Evolutionary conservation across 805 yeast genomes (phyloP), one percentile per base, ranked within the genome.

Genomic region (Diddensiella transvaalensis): DNA sequence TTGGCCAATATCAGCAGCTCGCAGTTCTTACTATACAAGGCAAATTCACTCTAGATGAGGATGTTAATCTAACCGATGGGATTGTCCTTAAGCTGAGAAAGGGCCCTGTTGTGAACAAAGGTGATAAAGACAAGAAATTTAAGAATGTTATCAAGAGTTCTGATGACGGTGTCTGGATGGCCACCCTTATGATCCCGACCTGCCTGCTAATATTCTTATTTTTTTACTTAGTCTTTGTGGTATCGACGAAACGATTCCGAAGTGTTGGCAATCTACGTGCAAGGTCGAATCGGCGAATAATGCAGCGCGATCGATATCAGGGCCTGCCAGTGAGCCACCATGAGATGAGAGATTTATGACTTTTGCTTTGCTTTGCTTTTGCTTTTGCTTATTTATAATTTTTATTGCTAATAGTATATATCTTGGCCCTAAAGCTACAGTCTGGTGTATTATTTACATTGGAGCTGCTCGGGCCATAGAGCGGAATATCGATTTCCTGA

Each of bases 21-120:
- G 81, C 85, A 10, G 70, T 82, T 43, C 67, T 88, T 37, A 73
- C 90, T 2, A 74, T 88, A 42, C 96, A 89, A 65, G 91, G 95
- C 1, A 83, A 80, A 47, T 71, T 70, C 40, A 72, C 82, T 17
- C 59, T 71, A 2, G 88, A 83, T 62, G 87, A 82, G 2, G 90
- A 83, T 1, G 84, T 84, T 60, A 73, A 79, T 52, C 69, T 78
- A 11, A 53, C 78, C 53, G 71, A 77, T 55, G 80, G 82, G 19
- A 77, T 85, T 2, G 61, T 73, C 38, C 79, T 85, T 15, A 35
- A 43, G 11, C 37, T 55, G 39, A 46, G 57, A 23, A 42, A 37
- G 15, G 54, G 51, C 13, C 68, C 73, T 42, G 79, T 50, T 15
- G 55, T 77, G 54, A 75, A 69, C 48, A 58, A 69, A 11, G 63